Evolutionary conservation across 2,329 filamentous ascomycete genomes (phyloP).

Genomic region (Aureobasidium mangrovei): DNA sequence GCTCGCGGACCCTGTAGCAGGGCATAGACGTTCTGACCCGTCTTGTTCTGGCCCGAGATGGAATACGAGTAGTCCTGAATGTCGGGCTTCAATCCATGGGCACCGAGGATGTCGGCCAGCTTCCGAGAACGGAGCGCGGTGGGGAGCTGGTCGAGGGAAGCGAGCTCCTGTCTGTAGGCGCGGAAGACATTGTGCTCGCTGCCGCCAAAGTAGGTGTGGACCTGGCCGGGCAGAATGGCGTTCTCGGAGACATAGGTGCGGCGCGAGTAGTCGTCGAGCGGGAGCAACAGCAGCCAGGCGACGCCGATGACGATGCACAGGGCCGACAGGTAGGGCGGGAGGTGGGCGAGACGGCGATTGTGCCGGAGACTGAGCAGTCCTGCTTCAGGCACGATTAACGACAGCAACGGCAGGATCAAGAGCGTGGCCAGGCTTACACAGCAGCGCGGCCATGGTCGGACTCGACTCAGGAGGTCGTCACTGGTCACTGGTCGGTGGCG

Average conservation of each 20-base stretch:
- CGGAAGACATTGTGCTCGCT: constrained; percentile 93
- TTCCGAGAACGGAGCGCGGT: constrained; percentile 49
- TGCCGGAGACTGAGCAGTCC: constrained; percentile 62
- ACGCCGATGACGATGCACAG: constrained; percentile 79
- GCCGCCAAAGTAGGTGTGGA: constrained; percentile 94
- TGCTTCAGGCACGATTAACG: constrained; percentile 25
- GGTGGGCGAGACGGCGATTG: constrained; percentile 70
- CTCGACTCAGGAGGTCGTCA: not conserved
- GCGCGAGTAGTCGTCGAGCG: constrained; percentile 82
- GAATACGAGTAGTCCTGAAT: constrained; percentile 81
- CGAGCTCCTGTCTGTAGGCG: constrained; percentile 79
- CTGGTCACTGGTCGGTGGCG: not conserved
- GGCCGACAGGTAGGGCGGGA: constrained; percentile 80
- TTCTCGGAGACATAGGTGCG: constrained; percentile 97
- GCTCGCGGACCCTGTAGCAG: constrained; percentile 88
- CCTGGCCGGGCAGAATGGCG: constrained; percentile 86
- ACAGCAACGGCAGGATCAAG: not conserved
- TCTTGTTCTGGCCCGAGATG: constrained; percentile 62
- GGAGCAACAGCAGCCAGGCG: constrained; percentile 81
- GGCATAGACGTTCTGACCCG: constrained; percentile 86
- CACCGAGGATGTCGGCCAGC: constrained; percentile 65
- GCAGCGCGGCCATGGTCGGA: constrained; percentile 21
- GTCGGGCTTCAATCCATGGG: constrained; percentile 76
- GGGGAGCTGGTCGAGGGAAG: constrained; percentile 44
- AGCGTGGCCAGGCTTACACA: constrained; percentile 11